Percentiles rank a stretch among this genome's conserved stretches.
These are phyloP conservation scores for Albugo candida DNA, from an alignment of 352 stramenopile species.

Conservation along the genomic window DNA sequence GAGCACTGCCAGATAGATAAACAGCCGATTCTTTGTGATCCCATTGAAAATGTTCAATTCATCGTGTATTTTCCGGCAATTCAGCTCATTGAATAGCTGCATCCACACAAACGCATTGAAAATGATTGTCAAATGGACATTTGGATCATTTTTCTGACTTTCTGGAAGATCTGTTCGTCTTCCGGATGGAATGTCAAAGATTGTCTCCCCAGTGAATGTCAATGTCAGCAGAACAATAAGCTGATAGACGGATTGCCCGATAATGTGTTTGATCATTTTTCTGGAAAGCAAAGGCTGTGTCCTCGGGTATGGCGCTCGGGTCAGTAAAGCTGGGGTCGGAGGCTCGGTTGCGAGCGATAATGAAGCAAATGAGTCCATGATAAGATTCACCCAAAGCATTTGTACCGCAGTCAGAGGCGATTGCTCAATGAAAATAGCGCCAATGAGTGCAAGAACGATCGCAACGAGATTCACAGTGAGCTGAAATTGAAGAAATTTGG, in stretches of 20 bases:
- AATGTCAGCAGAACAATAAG: conserved; percentile 77
- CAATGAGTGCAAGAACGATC: conserved; percentile 83
- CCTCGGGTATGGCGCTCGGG: conserved; percentile 83
- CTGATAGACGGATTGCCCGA: conserved; percentile 84
- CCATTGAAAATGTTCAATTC: conserved; percentile 10
- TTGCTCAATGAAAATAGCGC: conserved; percentile 50
- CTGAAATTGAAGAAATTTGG: conserved; percentile 97
- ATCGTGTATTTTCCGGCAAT: conserved; percentile 67
- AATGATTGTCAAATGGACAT: conserved; percentile 88
- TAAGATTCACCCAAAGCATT: conserved; percentile 97
- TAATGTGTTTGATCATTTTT: conserved; percentile 92
- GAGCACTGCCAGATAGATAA: conserved; percentile 52
- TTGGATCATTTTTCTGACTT: conserved; percentile 24
- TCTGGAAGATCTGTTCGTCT: conserved; percentile 18
- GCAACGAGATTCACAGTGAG: conserved; percentile 94
- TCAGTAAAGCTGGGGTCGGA: conserved; percentile 77
- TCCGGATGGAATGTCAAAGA: conserved; percentile 25
- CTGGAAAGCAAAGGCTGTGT: conserved; percentile 85
- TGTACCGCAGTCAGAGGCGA: conserved; percentile 90
- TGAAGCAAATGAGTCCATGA: conserved; percentile 96
- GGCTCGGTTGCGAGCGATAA: conserved; percentile 89
- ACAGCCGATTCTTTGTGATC: conserved; percentile 17
- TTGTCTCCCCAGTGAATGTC: conserved; percentile 51
- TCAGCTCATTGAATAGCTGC: conserved; percentile 85
- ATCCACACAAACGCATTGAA: conserved; percentile 98